Evolutionary conservation across 208 protist species (phyloP), one percentile per base, ranked within the genome.

Genomic region (Leishmania arabica): DNA sequence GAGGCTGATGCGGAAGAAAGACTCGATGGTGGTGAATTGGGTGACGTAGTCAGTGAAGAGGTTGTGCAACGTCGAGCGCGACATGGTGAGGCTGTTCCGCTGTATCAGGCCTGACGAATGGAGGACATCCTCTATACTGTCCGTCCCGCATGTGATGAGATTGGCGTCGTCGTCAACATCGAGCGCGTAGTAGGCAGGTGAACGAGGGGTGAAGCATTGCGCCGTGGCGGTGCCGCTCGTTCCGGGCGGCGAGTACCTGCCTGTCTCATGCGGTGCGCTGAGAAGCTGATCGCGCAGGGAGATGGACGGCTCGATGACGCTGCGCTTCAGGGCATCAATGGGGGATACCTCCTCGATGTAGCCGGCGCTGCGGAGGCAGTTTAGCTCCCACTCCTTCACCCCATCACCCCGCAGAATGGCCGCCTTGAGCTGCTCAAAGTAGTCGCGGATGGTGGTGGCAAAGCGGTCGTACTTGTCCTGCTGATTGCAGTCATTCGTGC

Each of bases 341-440:
- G 53, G 80, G 62, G 75, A 79, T 11, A 58, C 17, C 4, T 83
- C 65, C 45, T 81, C 75, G 49, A 85, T 70, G 64, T 83, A 90
- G 40, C 87, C 87, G 27, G 69, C 84, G 3, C 77, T 76, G 42
- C 77, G 72, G 24, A 96, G 82, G 53, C 87, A 86, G 70, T 84
- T 84, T 53, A 95, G 82, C 83, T 95, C 92, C 92, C 92, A 95
- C 80, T 95, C 89, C 85, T 95, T 95, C 69, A 95, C 90, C 4
- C 83, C 84, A 49, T 86, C 68, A 34, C 90, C 90, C 21, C 85
- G 85, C 37, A 70, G 49, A 42, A 95, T 76, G 3, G 90, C 92
- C 21, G 60, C 68, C 75, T 91, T 85, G 4, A 95, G 78, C 40
- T 84, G 73, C 1, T 70, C 49, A 66, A 88, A 94, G 78, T 96